Evolutionary conservation across 441 rosid genomes (phyloP), one percentile per base, ranked within the genome.

Genomic region (Aleurites moluccanus): DNA sequence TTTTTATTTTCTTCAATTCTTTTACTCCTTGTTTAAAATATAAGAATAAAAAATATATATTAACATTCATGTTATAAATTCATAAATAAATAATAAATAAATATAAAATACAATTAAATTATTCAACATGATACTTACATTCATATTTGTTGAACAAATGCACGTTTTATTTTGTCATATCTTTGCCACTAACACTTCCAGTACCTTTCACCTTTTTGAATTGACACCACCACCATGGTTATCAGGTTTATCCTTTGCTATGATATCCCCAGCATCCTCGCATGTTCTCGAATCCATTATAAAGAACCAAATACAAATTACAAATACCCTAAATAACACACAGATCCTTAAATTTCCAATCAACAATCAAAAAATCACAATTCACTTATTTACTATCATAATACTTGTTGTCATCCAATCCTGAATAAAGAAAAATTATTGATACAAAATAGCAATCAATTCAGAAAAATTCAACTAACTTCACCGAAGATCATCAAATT

Each of bases 151-250:
- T n/a, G n/a, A n/a, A n/a, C n/a, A n/a, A n/a, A n/a, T n/a, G n/a
- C n/a, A n/a, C n/a, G n/a, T n/a, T n/a, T n/a, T n/a, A n/a, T n/a
- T n/a, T n/a, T n/a, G n/a, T n/a, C 88, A 82, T 82, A 73, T 89
- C 96, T 81, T 88, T 90, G 79, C 80, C 78, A 71, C 87, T 85
- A 62, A 80, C 23, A 61, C 85, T 83, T 73, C 89, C 90, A 40
- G 70, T 72, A 25, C 89, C 84, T 82, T 66, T 84, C 87, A 80
- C 72, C n/a, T n/a, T 85, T 76, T 86, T 40, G 89, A 64, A 80
- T 67, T 75, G 25, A 69, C 76, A 42, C 64, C 65, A 10, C 73
- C 78, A 59, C 64, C 83, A 49, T 59, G 75, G 23, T 64, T 70
- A 25, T 77, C 80, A 52, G 75, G 15, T 57, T 64, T 80, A 73